Conservation (phyloP, 345 rosid species). For the Citrus reticulata region DNA sequence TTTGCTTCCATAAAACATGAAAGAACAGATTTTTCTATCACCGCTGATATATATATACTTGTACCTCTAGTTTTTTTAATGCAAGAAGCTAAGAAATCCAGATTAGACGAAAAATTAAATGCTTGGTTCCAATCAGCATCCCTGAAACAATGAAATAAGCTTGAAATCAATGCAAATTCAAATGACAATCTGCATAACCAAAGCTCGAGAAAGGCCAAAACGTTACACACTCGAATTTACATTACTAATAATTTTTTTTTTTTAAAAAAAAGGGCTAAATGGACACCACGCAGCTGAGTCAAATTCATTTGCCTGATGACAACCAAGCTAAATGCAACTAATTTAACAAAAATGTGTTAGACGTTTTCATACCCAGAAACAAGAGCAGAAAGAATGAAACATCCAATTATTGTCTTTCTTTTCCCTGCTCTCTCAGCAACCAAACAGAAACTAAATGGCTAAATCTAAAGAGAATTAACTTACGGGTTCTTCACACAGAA, state of each 20-base stretch:
- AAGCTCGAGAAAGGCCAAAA: background rate
- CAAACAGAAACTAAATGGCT: background rate
- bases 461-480: slow-evolving; percentile 21
- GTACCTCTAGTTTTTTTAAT: slow-evolving; percentile 56
- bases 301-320: background rate
- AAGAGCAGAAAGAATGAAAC: slow-evolving; percentile 2
- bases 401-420: background rate
- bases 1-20: background rate
- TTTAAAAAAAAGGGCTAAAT: background rate
- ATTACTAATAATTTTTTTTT: background rate
- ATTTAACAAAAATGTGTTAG: background rate
- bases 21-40: background rate
- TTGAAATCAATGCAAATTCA: background rate
- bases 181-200: background rate
- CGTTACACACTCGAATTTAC: background rate
- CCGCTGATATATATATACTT: background rate
- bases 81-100: slow-evolving; percentile 70
- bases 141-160: slow-evolving; percentile 48
- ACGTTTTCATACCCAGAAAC: background rate
- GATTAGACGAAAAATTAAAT: slow-evolving; percentile 70
- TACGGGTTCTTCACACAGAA: slow-evolving; percentile 80
- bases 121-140: slow-evolving; percentile 81
- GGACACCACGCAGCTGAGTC: background rate
- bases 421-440: background rate
- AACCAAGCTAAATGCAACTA: background rate